Conservation (phyloP, 176 grass and related monocot species). For the Tillandsia leiboldiana region DNA sequence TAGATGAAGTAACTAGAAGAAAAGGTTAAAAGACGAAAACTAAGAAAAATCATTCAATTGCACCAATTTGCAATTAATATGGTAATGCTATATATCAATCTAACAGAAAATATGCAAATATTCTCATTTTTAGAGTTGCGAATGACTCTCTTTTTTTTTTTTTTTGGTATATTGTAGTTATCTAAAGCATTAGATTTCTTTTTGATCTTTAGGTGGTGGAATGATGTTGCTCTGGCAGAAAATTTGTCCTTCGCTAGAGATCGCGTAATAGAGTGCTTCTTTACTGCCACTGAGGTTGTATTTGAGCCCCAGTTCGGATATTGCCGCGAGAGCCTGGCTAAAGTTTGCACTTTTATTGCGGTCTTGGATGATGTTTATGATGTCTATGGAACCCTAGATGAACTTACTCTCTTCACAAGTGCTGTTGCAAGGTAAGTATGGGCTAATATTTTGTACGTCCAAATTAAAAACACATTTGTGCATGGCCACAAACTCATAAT, state of each 20-base stretch:
- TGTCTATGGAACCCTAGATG: constrained; percentile 41
- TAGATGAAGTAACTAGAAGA: too few relatives aligned
- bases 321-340: constrained; percentile 24
- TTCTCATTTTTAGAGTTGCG: too few relatives aligned
- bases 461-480: background rate
- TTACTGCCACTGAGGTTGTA: constrained; percentile 23
- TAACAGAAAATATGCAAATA: too few relatives aligned
- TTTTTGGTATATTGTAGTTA: background rate
- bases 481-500: background rate
- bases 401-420: constrained; percentile 36
- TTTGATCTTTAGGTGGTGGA: constrained; percentile 41
- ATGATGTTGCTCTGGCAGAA: background rate
- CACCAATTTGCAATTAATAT: too few relatives aligned
- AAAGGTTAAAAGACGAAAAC: too few relatives aligned
- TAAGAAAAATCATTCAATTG: too few relatives aligned
- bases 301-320: constrained; percentile 12
- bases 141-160: background rate
- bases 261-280: constrained; percentile 44
- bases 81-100: too few relatives aligned
- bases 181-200: too few relatives aligned
- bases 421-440: constrained; percentile 31
- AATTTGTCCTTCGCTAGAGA: constrained; percentile 30
- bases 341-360: constrained; percentile 3
- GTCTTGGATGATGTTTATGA: constrained; percentile 54
- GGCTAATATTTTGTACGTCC: background rate